Base-by-base conservation (phyloP, 257 asterid species). In the Capsicum chinense region DNA sequence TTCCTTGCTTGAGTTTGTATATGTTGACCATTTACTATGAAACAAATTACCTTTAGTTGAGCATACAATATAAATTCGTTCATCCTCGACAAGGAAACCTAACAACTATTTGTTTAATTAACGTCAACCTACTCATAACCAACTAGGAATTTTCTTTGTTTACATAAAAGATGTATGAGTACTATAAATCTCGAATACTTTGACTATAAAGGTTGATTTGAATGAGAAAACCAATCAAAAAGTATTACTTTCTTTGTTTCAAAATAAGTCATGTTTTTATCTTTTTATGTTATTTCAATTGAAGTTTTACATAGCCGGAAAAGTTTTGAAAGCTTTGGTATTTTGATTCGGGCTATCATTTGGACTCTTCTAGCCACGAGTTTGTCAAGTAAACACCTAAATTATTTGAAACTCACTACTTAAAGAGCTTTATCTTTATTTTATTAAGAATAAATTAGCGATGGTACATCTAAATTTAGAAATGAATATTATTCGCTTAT, bases 61-160 rank as follows among this genome's bases (percentile, higher is more conserved):
- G 7, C 74, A 71, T 16, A 39, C 21, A 21, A 21, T 67, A 44
- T 1, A 63, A 19, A 63, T 44, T 44, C 37, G 10, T 73, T 48
- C 80, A 47, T 3, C 39, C 37, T 76, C 81, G 81, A 76, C 62
- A 50, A 21, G 60, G 47, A 13, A 76, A 64, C 44, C 7, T 64
- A 64, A 64, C n/a, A 26, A 21, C 44, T 26, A 64, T 64, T 52
- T 67, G 21, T 50, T 74, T 74, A 21, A 71, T 73, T 47, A 48
- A 12, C 39, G 58, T 47, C 80, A 47, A 73, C 39, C 39, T 71
- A 11, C 21, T 47, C 58, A 71, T n/a, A 71, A n/a, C 59, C 79
- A 37, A 48, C 80, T 19, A 73, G 80, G 80, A 73, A 0, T 6
- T 73, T 73, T 73, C 80, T 73, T 73, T 48, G 42, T 73, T 73